A percentile compares a stretch with the other conserved stretches of the same genome.
Conservation (phyloP, 148 eudicot species). For the Nyssa sinensis region DNA sequence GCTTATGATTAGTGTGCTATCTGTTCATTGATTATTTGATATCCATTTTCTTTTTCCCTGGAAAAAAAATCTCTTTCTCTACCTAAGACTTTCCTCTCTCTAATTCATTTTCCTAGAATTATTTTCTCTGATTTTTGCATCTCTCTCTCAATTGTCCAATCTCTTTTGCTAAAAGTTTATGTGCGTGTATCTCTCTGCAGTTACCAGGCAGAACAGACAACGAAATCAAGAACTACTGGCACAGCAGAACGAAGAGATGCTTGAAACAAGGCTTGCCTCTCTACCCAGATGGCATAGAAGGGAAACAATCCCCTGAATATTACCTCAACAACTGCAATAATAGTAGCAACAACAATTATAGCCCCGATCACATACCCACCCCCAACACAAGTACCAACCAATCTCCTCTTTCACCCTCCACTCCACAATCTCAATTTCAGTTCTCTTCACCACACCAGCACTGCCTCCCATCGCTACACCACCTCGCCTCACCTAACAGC, state of each 20-base stretch:
- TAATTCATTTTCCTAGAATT: too few relatives aligned
- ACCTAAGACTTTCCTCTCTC: too few relatives aligned
- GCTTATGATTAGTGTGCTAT: too few relatives aligned
- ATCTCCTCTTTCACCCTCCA: not conserved
- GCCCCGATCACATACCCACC: not conserved
- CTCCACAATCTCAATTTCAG: not conserved
- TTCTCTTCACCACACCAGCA: not conserved
- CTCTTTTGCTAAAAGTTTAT: too few relatives aligned
- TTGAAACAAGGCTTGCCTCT: slow-evolving; percentile 13
- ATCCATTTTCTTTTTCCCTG: too few relatives aligned
- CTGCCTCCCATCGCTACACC: not conserved
- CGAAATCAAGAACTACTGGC: slow-evolving; percentile 30
- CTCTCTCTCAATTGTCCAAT: not conserved
- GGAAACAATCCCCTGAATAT: not conserved
- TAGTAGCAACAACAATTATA: not conserved
- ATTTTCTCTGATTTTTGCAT: too few relatives aligned
- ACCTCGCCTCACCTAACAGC: not conserved
- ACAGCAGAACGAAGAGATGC: slow-evolving; percentile 20
- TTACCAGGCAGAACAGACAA: slow-evolving; percentile 26
- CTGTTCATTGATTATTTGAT: too few relatives aligned
- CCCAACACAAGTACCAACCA: not conserved
- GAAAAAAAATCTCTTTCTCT: too few relatives aligned
- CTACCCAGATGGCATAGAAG: slow-evolving; percentile 2
- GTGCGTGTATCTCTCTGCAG: slow-evolving; percentile 6
- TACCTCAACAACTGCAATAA: not conserved